Conservation (phyloP, 2,329 filamentous ascomycete genomes). For the Monosporascus sp. region DNA sequence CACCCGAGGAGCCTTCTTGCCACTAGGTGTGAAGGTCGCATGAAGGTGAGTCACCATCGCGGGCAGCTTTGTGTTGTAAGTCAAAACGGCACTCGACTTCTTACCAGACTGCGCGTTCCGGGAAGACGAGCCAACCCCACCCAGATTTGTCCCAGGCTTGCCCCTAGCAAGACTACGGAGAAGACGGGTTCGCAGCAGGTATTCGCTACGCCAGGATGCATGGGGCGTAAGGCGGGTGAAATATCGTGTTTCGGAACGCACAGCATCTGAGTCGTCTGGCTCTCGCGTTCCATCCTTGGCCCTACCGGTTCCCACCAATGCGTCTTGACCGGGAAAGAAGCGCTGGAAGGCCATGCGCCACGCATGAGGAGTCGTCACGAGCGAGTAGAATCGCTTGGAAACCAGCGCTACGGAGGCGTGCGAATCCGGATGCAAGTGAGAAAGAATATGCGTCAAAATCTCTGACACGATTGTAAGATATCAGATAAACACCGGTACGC, state of each 20-base stretch:
- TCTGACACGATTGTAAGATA: constrained; percentile 49
- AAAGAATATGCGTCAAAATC: constrained; percentile 84
- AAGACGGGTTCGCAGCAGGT: constrained; percentile 79
- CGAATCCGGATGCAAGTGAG: constrained; percentile 81
- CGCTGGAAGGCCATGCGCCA: constrained; percentile 92
- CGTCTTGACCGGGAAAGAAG: constrained; percentile 75
- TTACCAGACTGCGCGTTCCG: constrained; percentile 50
- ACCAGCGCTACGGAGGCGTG: constrained; percentile 79
- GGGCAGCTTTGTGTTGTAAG: constrained; percentile 78
- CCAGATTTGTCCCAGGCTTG: constrained; percentile 61
- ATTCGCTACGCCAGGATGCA: constrained; percentile 95
- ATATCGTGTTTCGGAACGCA: constrained; percentile 68
- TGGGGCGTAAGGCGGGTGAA: constrained; percentile 78
- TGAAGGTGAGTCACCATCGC: constrained; percentile 76
- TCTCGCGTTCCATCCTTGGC: constrained; percentile 34
- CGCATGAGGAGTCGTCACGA: constrained; percentile 87
- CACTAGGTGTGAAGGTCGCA: constrained; percentile 62
- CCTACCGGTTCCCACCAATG: constrained; percentile 33
- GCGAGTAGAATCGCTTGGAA: constrained; percentile 76
- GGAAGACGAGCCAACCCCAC: constrained; percentile 45
- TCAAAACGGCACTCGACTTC: constrained; percentile 68
- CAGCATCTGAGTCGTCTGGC: constrained; percentile 42
- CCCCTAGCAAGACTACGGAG: constrained; percentile 76
- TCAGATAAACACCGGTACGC: constrained; percentile 7
- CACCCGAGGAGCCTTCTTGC: constrained; percentile 70